Evolutionary conservation across 495 filamentous ascomycete species (phyloP).

Genomic region (Daldinia loculata): DNA sequence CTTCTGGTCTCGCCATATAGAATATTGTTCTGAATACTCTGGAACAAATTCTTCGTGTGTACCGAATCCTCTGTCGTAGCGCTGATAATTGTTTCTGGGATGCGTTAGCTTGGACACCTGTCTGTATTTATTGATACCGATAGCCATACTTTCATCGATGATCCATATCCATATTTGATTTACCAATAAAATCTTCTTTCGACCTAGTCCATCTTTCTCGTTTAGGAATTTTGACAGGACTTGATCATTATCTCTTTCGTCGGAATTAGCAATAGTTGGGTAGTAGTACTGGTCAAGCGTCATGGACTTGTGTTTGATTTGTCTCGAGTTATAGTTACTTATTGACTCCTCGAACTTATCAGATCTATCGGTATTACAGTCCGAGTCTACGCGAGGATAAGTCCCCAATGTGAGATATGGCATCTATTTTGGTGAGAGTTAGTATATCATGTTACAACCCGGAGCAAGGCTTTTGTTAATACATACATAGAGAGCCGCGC

Average conservation of each 20-base stretch:
- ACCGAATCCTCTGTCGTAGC: constrained; percentile 9
- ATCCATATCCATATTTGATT: constrained; percentile 35
- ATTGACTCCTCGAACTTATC: neutral
- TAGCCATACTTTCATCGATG: constrained; percentile 20
- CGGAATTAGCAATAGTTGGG: constrained; percentile 37
- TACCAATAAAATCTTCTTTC: constrained; percentile 22
- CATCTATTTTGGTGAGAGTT: constrained; percentile 14
- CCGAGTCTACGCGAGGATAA: neutral
- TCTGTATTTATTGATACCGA: constrained; percentile 1
- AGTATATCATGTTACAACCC: neutral
- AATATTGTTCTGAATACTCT: constrained; percentile 8
- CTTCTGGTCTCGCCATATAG: constrained; percentile 8
- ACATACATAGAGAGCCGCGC: constrained; percentile 21
- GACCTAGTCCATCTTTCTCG: neutral
- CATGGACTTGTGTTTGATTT: constrained; percentile 31
- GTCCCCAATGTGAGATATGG: constrained; percentile 17
- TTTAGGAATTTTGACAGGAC: constrained; percentile 30
- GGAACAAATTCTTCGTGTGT: neutral
- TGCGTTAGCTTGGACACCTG: constrained; percentile 1
- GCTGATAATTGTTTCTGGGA: constrained; percentile 23
- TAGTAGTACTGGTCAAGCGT: constrained; percentile 51
- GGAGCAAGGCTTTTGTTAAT: neutral
- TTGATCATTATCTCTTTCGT: constrained; percentile 42
- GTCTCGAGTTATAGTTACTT: constrained; percentile 6
- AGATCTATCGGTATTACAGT: neutral